Evolutionary conservation across 1,139 yeast genomes (phyloP), one percentile per base, ranked within the genome.

Genomic region (Zygotorulaspora mrakii): DNA sequence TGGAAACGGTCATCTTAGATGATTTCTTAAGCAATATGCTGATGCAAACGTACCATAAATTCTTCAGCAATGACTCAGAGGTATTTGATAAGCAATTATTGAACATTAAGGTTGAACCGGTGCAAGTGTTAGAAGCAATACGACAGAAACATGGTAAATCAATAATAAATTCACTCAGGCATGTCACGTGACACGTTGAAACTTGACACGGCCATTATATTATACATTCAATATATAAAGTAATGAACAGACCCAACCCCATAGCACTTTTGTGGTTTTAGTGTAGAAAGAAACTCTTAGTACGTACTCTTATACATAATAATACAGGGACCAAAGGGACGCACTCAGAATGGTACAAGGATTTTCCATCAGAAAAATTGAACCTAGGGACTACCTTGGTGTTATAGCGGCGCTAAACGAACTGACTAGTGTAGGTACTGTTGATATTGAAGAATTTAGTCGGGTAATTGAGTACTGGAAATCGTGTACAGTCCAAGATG

Each of bases 351-450:
- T 42, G 46, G 35, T 29, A n/a, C 40, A 38, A 11, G 59, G 59
- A 1, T 81, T 78, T 62, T 54, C 64, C 1, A 66, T 81, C 41
- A 70, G 88, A 59, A 61, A 70, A 31, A 58, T 79, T 13, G 55
- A 66, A 39, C 50, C 54, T 10, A 44, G 64, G 0, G 88, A 81
- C 56, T 74, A 67, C 54, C 50, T 62, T 31, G 73, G 76, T 11
- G 78, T 76, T 24, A 57, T 75, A 14, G 68, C 69, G 10, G 73
- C 80, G 0, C 65, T 82, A 35, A 59, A 65, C 22, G 77, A 71
- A 4, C 66, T 83, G 47, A 82, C 91, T 6, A 71, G 78, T 0
- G 88, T 82, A 2, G 94, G 89, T 0, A 69, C 73, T 1, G 66
- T 82, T 22, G 54, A 74, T 2, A 46, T 56, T 21, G 58, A 57